These are phyloP conservation scores for Skeletonema costatum DNA, from an alignment of 108 stramenopile species.

Conservation along the genomic window DNA sequence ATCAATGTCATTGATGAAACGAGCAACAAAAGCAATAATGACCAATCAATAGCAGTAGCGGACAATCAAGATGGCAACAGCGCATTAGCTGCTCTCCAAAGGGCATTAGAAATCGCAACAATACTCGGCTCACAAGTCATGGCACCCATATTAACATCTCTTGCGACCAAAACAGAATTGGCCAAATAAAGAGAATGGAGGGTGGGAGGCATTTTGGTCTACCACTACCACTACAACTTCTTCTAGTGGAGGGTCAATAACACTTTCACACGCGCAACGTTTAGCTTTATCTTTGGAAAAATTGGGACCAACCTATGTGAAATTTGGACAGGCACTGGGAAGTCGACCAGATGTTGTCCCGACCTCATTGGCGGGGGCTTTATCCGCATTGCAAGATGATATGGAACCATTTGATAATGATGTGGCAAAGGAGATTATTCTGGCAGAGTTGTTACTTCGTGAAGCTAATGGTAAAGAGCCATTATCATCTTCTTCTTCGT, in stretches of 20 bases:
- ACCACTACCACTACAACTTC: conserved; percentile 3
- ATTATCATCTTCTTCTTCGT: background rate
- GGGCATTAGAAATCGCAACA: conserved; percentile 32
- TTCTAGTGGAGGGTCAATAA: background rate
- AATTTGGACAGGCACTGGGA: conserved; percentile 79
- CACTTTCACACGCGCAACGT: conserved; percentile 54
- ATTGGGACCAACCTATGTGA: conserved; percentile 80
- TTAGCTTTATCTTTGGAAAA: conserved; percentile 53
- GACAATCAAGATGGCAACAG: background rate
- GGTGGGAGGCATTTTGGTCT: conserved; percentile 47
- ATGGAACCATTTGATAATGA: conserved; percentile 71
- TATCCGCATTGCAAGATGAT: conserved; percentile 65
- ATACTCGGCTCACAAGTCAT: conserved; percentile 17
- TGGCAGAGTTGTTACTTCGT: conserved; percentile 34
- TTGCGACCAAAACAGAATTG: background rate
- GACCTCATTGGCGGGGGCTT: conserved; percentile 51
- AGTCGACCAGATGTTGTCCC: conserved; percentile 79
- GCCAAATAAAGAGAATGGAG: conserved; percentile 11
- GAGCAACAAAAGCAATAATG: background rate
- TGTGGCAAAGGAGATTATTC: conserved; percentile 54
- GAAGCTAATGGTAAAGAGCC: conserved; percentile 1
- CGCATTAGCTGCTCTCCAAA: conserved; percentile 12
- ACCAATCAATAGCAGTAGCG: background rate
- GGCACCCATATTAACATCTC: conserved; percentile 12
- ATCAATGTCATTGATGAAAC: background rate